Evolutionary conservation across 2,329 filamentous ascomycete genomes (phyloP).

Genomic region (Zymoseptoria ardabiliae): DNA sequence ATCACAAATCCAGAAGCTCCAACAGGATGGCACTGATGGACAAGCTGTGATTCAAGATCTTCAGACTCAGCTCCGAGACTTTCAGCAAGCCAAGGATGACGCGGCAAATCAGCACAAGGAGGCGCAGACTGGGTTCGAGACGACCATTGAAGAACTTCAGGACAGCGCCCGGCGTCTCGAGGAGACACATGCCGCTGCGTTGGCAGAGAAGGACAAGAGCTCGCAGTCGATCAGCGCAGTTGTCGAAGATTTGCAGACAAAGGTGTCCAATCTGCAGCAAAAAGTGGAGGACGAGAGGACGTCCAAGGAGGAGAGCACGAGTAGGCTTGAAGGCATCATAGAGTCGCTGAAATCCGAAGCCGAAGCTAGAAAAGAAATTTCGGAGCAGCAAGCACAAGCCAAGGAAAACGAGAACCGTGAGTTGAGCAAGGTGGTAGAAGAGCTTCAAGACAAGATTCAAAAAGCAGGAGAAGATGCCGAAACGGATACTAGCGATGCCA

Average conservation of each 20-base stretch:
- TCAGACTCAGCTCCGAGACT: constrained; percentile 9
- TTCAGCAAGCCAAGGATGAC: constrained; percentile 13
- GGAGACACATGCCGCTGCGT: constrained; percentile 3
- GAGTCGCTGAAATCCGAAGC: constrained; percentile 11
- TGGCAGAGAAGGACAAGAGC: constrained; percentile 11
- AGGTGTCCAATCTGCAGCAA: constrained; percentile 12
- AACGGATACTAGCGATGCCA: constrained; percentile 7
- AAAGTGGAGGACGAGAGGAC: constrained; percentile 11
- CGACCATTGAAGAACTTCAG: constrained; percentile 9
- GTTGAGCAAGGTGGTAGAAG: constrained; percentile 14
- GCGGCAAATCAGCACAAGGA: constrained; percentile 8
- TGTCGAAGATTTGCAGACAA: constrained; percentile 15
- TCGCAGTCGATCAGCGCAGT: constrained; percentile 2
- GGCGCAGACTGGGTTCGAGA: constrained; percentile 7
- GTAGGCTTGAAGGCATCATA: constrained; percentile 9
- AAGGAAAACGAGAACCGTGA: constrained; percentile 17
- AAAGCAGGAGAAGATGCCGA: constrained; percentile 14
- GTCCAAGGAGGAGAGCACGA: constrained; percentile 9
- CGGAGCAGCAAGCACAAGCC: constrained; percentile 9
- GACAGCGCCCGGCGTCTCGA: constrained; percentile 6
- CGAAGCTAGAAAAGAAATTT: constrained; percentile 5
- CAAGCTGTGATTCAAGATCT: constrained; percentile 12
- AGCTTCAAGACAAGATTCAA: constrained; percentile 17
- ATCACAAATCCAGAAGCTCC: constrained; percentile 16
- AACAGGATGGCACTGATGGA: constrained; percentile 18